A percentile compares a stretch with the other conserved stretches of the same genome.
Conservation (phyloP, 805 yeast genomes). For the Candida glaebosa region DNA sequence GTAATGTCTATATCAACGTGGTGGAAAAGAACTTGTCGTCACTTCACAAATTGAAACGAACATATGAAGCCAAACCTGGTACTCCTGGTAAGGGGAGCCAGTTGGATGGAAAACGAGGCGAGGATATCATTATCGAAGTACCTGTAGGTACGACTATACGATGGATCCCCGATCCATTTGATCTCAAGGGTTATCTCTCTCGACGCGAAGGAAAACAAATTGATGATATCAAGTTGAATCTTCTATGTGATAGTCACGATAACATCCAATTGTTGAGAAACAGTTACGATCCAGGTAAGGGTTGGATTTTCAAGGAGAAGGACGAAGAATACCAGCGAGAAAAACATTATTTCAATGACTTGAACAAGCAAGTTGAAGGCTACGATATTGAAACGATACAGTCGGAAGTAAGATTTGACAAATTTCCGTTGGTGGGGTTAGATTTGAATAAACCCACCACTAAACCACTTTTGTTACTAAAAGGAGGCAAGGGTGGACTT, state of each 20-base stretch:
- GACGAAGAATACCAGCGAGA: slow-evolving; percentile 66
- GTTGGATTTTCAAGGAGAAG: slow-evolving; percentile 85
- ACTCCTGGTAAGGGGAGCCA: slow-evolving; percentile 69
- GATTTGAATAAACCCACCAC: slow-evolving; percentile 63
- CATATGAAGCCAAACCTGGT: slow-evolving; percentile 74
- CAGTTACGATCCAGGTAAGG: slow-evolving; percentile 65
- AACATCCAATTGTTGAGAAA: slow-evolving; percentile 57
- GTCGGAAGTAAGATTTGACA: slow-evolving; percentile 60
- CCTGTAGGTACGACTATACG: slow-evolving; percentile 88
- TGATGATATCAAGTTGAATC: slow-evolving; percentile 26
- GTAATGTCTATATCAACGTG: slow-evolving; percentile 80
- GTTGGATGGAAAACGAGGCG: slow-evolving; percentile 82
- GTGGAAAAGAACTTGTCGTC: slow-evolving; percentile 61
- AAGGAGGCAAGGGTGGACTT: slow-evolving; percentile 92
- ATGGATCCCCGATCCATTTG: slow-evolving; percentile 77
- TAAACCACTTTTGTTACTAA: slow-evolving; percentile 64
- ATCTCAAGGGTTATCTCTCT: slow-evolving; percentile 29
- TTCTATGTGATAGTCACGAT: slow-evolving; percentile 22
- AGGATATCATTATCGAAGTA: slow-evolving; percentile 73
- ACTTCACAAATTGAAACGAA: slow-evolving; percentile 62
- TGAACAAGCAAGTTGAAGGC: slow-evolving; percentile 60
- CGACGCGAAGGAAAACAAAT: slow-evolving; percentile 13
- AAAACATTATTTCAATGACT: slow-evolving; percentile 61
- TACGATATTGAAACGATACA: slow-evolving; percentile 58
- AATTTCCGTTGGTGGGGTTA: slow-evolving; percentile 77